Evolutionary conservation across 2,329 filamentous ascomycete species (phyloP).

Genomic region (Aureobasidium vineae): DNA sequence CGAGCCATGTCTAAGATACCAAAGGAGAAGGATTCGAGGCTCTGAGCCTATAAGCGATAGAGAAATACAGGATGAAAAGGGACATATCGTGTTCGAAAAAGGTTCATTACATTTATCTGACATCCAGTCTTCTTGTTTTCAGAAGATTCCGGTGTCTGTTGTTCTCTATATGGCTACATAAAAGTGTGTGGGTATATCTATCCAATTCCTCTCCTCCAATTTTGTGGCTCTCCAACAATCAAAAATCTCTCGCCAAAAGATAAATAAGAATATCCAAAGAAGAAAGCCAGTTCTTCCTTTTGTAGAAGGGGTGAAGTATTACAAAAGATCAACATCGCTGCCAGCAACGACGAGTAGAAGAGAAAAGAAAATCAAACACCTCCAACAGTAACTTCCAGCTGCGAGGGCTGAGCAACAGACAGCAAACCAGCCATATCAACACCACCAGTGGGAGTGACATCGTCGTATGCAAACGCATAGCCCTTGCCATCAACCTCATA

Average conservation of each 20-base stretch:
- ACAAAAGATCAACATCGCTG: neutral
- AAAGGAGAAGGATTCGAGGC: too few species aligned
- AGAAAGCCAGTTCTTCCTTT: neutral
- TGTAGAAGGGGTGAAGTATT: neutral
- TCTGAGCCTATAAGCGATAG: too few species aligned
- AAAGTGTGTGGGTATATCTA: neutral
- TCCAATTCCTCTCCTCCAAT: neutral
- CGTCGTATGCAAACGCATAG: constrained; percentile 68
- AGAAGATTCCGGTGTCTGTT: neutral
- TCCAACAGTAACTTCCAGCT: constrained; percentile 51
- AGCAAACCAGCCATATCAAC: constrained; percentile 55
- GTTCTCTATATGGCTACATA: constrained; percentile 2
- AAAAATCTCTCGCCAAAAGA: neutral
- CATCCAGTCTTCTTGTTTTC: neutral
- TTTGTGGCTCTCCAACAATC: neutral
- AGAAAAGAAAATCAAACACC: constrained; percentile 34
- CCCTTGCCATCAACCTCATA: constrained; percentile 60
- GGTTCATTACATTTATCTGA: neutral
- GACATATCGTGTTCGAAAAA: neutral
- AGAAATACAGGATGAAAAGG: neutral
- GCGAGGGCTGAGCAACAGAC: constrained; percentile 42
- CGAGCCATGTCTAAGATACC: too few species aligned
- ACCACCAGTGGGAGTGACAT: constrained; percentile 59
- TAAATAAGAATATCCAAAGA: neutral
- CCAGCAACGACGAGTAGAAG: neutral